Evolutionary conservation across 164 flowering plant genomes (phyloP), one percentile per base, ranked within the genome.

Genomic region (Piper betle): DNA sequence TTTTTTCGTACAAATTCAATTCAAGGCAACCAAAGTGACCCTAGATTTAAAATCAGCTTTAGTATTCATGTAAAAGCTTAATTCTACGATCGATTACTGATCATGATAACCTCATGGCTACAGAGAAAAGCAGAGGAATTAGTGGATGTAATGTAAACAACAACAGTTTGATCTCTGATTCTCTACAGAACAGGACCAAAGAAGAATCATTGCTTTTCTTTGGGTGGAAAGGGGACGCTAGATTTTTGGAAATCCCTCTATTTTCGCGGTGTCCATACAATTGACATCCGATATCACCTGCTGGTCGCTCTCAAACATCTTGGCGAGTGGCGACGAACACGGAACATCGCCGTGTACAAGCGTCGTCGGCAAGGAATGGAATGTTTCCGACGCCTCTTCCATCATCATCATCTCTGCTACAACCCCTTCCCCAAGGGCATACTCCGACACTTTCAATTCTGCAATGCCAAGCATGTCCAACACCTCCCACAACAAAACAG

Each of bases 361-460:
- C 33, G 33, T 25, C 33, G 33, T 25, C 33, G 33, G 33, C 33
- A 25, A 25, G 33, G 33, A 25, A 74, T 78, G 80, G 68, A 66
- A 76, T 0, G 63, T 73, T 55, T 72, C 75, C 57, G 67, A 74
- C 56, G 60, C 78, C 59, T 57, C 61, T 7, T 74, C 72, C 57
- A 85, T 60, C 39, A 67, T 79, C 57, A 84, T 60, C 39, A 67
- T 79, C 58, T 84, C 91, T 16, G 87, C 75, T 56, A 88, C 68
- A 11, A 85, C 76, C 54, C 91, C 96, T 63, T 84, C 91, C 40
- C 83, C 88, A 60, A 88, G 73, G 41, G 85, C 90, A 77, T 76
- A 88, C 52, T 77, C 77, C 0, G 91, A 88, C 52, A 84, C 90
- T 74, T 72, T 78, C 84, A 85, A 84, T 37, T 78, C 86, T 40